Percentiles rank a stretch among this genome's conserved stretches.
Conservation (phyloP, 2,329 filamentous ascomycete species). For the Aspergillus spinulosporus region DNA sequence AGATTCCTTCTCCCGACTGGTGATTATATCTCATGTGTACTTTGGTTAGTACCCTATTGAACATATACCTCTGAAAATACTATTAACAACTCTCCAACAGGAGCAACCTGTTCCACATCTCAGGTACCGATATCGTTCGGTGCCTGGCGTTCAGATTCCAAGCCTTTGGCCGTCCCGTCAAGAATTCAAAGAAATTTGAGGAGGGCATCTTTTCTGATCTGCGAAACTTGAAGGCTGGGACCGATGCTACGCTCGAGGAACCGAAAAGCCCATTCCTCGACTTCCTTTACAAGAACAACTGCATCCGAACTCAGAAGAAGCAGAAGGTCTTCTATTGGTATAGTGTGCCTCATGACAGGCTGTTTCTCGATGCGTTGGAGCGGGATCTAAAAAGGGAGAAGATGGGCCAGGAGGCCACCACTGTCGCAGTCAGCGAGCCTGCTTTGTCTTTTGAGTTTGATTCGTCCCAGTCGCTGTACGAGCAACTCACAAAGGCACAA, state of each 20-base stretch:
- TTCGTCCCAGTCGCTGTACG: slow-evolving; percentile 96
- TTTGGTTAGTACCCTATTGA: slow-evolving; percentile 64
- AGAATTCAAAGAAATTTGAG: slow-evolving; percentile 99
- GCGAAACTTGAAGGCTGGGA: slow-evolving; percentile 96
- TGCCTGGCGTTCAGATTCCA: slow-evolving; percentile 98
- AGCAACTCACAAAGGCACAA: slow-evolving; percentile 98
- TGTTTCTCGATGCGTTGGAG: slow-evolving; percentile 96
- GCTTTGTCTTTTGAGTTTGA: slow-evolving; percentile 98
- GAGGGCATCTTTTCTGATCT: slow-evolving; percentile 99
- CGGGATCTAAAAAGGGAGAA: slow-evolving; percentile 98
- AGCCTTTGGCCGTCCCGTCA: slow-evolving; percentile 95
- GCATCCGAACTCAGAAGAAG: slow-evolving; percentile 99
- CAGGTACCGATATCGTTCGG: slow-evolving; percentile 96
- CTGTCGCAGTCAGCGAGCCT: slow-evolving; percentile 95
- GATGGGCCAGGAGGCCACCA: slow-evolving; percentile 98
- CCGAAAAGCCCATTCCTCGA: slow-evolving; percentile 98
- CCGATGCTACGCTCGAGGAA: slow-evolving; percentile 96
- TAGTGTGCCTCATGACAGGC: slow-evolving; percentile 93
- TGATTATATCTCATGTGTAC: slow-evolving; percentile 97
- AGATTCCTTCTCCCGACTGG: slow-evolving; percentile 93
- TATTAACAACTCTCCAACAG: slow-evolving; percentile 42
- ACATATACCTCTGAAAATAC: slow-evolving; percentile 9
- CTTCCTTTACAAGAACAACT: slow-evolving; percentile 99
- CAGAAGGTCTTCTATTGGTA: slow-evolving; percentile 99
- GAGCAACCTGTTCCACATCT: slow-evolving; percentile 99